phyloP scores from a whole-genome alignment of 805 yeast species.

The Candida nitratophila region DNA sequence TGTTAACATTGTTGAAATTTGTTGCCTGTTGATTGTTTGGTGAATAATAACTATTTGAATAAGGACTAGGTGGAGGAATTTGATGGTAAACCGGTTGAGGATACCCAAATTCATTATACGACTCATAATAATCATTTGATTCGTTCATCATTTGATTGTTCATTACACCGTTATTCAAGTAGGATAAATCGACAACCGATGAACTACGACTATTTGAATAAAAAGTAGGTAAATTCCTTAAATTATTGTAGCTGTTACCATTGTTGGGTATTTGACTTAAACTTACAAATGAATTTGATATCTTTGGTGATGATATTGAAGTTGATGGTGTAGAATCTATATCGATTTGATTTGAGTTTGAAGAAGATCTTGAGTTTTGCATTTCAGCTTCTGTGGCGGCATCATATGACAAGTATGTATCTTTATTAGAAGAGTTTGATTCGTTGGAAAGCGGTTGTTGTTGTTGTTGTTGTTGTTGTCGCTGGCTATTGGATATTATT shows the following conservation, averaged over 20 bases:
- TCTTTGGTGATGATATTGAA: not conserved
- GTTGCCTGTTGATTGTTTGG: not conserved
- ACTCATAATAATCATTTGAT: too few relatives aligned
- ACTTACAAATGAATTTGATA: not conserved
- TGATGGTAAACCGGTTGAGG: not conserved
- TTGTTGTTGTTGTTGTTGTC: not conserved
- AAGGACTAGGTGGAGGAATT: not conserved
- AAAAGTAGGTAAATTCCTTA: not conserved
- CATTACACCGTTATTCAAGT: not conserved
- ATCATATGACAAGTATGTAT: too few relatives aligned
- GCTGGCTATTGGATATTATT: not conserved
- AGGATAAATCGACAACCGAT: not conserved
- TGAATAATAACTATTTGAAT: not conserved
- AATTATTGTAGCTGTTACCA: not conserved
- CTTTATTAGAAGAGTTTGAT: too few relatives aligned
- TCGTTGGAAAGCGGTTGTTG: not conserved
- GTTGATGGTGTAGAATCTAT: not conserved
- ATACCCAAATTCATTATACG: not conserved
- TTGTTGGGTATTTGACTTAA: not conserved
- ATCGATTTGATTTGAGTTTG: not conserved
- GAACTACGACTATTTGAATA: not conserved
- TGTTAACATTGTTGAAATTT: slow-evolving; percentile 28
- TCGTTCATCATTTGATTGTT: too few relatives aligned
- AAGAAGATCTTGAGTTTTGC: not conserved
- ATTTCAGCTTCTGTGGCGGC: too few relatives aligned